A percentile compares a stretch with the other conserved stretches of the same genome.
phyloP scores from a whole-genome alignment of 306 rosid species.

The Mimosa bimucronata region DNA sequence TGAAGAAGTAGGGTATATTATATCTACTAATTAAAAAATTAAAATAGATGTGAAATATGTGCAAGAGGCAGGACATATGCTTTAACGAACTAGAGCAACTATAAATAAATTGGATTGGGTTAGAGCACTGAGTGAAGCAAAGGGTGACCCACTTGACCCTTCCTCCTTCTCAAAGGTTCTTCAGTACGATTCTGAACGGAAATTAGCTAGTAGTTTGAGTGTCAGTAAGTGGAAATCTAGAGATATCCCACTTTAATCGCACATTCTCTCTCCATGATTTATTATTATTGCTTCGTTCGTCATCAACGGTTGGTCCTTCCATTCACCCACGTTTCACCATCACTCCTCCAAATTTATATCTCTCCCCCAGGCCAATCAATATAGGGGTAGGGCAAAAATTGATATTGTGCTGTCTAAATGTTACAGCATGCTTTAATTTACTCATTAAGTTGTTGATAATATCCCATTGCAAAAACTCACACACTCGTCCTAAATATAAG shows the following conservation, averaged over 20 bases:
- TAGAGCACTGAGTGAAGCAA: not conserved
- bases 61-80: not conserved
- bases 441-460: too few species aligned
- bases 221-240: slow-evolving; percentile 49
- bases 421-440: too few species aligned
- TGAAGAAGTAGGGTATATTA: too few species aligned
- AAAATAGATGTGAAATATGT: not conserved
- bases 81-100: slow-evolving; percentile 22
- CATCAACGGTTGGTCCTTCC: not conserved
- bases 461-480: too few species aligned
- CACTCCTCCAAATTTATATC: not conserved
- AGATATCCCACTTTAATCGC: slow-evolving; percentile 46
- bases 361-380: too few species aligned
- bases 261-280: not conserved
- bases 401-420: too few species aligned
- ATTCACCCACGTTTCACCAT: not conserved
- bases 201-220: not conserved
- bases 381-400: too few species aligned
- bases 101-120: slow-evolving; percentile 20
- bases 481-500: too few species aligned
- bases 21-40: too few species aligned
- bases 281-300: not conserved
- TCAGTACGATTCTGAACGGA: slow-evolving; percentile 30
- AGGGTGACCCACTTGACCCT: slow-evolving; percentile 37
- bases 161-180: slow-evolving; percentile 39